Evolutionary conservation across 768 basidiomycete genomes (phyloP), one percentile per base, ranked within the genome.

Genomic region (Cyclocybe cylindracea): DNA sequence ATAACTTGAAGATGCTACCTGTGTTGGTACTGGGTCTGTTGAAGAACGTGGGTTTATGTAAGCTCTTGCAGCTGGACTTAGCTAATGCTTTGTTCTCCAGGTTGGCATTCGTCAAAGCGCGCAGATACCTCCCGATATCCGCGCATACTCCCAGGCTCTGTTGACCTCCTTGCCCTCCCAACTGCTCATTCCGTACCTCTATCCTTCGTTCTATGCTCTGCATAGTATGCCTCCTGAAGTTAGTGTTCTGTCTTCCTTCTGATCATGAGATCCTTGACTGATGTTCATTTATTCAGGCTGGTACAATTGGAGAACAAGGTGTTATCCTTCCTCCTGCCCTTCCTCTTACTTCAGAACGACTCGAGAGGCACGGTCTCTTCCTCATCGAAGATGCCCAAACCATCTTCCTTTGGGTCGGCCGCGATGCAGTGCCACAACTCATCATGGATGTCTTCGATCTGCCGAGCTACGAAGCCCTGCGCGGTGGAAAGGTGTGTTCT

Each of bases 331-430:
- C 97, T 1, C 85, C 87, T 2, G 81, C 91, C 3, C 76, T 97
- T 4, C 95, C 96, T 19, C 82, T 94, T 51, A 95, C 94, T 1
- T 94, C 92, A n/a, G 96, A 98, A 70, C 80, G 94, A 36, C 76
- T 99, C 47, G 95, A 98, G 70, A 79, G 95, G 44, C 94, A 98
- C 61, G 97, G 97, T 51, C 77, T 99, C 48, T 98, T 88, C 83
- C 71, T 99, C 56, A 97, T 99, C 59, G 97, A 98, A 69, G 96
- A 98, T 67, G 91, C 91, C 1, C 97, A 98, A 70, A 95, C 91
- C 16, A 91, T 99, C 64, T 98, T 99, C 85, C 78, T 98, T 43
- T 98, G 93, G 89, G 84, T 99, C 44, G 97, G 97, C n/a, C 85
- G 94, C 31, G 96, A 98, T 66, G 94, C 97, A 7, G 94, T 98